Percentiles rank a stretch among this genome's conserved stretches.
phyloP scores from a whole-genome alignment of 2,329 filamentous ascomycete species.

The Aspergillus sclerotialis region DNA sequence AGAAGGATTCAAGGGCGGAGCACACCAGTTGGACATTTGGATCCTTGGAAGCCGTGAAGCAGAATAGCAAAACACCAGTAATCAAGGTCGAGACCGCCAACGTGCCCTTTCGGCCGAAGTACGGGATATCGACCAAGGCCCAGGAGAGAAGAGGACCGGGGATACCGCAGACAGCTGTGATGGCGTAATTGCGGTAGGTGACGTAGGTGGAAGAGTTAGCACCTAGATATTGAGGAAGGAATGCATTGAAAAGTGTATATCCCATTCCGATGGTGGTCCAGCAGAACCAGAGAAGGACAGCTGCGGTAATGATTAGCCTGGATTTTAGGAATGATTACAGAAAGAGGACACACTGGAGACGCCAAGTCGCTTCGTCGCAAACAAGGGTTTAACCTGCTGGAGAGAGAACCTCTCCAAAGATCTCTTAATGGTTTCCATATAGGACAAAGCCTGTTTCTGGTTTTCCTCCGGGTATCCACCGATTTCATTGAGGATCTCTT shows the following conservation, averaged over 20 bases:
- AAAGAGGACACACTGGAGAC: constrained; percentile 31
- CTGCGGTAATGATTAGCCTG: constrained; percentile 27
- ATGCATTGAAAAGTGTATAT: constrained; percentile 83
- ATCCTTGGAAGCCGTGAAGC: constrained; percentile 45
- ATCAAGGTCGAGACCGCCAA: constrained; percentile 48
- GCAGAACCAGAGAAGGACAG: constrained; percentile 63
- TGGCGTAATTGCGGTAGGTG: constrained; percentile 72
- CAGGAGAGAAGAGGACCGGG: constrained; percentile 70
- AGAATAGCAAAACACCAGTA: constrained; percentile 48
- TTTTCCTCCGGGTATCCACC: constrained; percentile 40
- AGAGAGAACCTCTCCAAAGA: constrained; percentile 60
- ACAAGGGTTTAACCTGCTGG: constrained; percentile 59
- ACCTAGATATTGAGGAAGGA: constrained; percentile 75
- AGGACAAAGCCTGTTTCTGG: constrained; percentile 34
- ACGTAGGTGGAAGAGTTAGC: constrained; percentile 42
- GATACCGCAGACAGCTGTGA: constrained; percentile 68
- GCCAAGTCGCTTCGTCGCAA: constrained; percentile 40
- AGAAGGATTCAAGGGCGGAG: constrained; percentile 46
- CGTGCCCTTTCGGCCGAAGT: constrained; percentile 50
- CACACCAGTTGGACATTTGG: constrained; percentile 44
- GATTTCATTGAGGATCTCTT: constrained; percentile 54
- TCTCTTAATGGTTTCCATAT: constrained; percentile 46
- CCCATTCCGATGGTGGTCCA: constrained; percentile 82
- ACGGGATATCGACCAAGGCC: constrained; percentile 65
- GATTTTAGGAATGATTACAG: constrained; percentile 40